Evolutionary conservation across 306 rosid genomes (phyloP).

Genomic region (Purshia tridentata): DNA sequence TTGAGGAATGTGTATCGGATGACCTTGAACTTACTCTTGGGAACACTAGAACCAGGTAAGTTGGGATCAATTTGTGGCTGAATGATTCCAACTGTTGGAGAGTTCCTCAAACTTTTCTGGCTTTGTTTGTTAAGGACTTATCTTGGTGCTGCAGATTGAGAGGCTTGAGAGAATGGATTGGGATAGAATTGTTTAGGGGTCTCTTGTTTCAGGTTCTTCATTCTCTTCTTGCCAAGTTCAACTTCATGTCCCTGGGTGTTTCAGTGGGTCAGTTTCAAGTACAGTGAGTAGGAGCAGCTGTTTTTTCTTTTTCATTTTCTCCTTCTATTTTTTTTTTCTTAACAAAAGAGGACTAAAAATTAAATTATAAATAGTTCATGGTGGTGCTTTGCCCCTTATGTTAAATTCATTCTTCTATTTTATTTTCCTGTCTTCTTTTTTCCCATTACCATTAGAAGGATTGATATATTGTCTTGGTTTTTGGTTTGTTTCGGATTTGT

Average conservation of each 20-base stretch:
- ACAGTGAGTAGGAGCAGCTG: conserved; percentile 43
- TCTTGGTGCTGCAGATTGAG: conserved; percentile 30
- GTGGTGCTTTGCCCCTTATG: conserved; percentile 44
- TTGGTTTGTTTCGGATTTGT: conserved; percentile 19
- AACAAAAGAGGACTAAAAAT: conserved; percentile 24
- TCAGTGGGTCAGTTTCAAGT: conserved; percentile 31
- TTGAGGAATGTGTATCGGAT: conserved; percentile 62
- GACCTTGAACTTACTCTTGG: conserved; percentile 70
- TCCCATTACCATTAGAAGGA: conserved; percentile 5
- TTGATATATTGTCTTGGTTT: conserved; percentile 12
- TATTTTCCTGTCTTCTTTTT: background rate
- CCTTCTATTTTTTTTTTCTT: conserved; percentile 12
- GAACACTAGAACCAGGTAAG: conserved; percentile 46
- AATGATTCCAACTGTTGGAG: background rate
- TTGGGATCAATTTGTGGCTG: background rate
- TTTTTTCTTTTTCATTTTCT: background rate
- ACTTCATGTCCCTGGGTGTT: conserved; percentile 35
- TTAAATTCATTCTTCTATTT: conserved; percentile 31
- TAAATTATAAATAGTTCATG: conserved; percentile 37
- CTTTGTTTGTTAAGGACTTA: conserved; percentile 14
- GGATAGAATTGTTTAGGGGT: conserved; percentile 7
- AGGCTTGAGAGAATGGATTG: conserved; percentile 16
- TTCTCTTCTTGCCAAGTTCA: conserved; percentile 20
- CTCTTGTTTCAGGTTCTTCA: conserved; percentile 19
- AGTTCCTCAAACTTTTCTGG: background rate